A percentile compares a stretch with the other conserved stretches of the same genome.
Evolutionary conservation across 495 filamentous ascomycete genomes (phyloP).

Genomic region (Lepraria neglecta): DNA sequence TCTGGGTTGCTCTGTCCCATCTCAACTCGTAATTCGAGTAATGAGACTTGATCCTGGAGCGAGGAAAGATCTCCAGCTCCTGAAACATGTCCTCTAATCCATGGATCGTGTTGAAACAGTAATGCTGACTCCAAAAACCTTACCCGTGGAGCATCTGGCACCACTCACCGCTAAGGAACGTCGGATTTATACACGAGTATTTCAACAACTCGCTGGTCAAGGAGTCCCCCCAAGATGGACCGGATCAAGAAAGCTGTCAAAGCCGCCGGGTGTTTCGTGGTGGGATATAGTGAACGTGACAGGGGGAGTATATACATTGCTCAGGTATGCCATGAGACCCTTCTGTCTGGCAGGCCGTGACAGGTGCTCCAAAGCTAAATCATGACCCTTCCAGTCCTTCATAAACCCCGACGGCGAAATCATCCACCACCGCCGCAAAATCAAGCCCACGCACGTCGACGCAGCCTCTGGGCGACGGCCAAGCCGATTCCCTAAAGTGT

Average conservation of each 20-base stretch:
- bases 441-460: slow-evolving; percentile 57
- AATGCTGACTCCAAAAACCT: too few relatives aligned
- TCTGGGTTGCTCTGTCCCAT: too few relatives aligned
- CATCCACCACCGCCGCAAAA: slow-evolving; percentile 45
- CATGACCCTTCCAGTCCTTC: slow-evolving; percentile 26
- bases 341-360: too few relatives aligned
- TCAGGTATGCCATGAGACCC: not conserved
- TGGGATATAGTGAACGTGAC: not conserved
- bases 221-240: slow-evolving; percentile 33
- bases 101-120: too few relatives aligned
- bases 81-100: too few relatives aligned
- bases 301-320: not conserved
- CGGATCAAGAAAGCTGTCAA: slow-evolving; percentile 28
- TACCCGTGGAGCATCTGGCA: not conserved
- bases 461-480: slow-evolving; percentile 44
- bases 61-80: too few relatives aligned
- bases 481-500: not conserved
- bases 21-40: too few relatives aligned
- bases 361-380: too few relatives aligned
- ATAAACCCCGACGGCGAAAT: slow-evolving; percentile 44
- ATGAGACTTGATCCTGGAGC: too few relatives aligned
- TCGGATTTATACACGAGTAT: slow-evolving; percentile 28
- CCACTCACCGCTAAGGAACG: slow-evolving; percentile 12
- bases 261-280: not conserved
- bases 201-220: slow-evolving; percentile 30